phyloP scores from a whole-genome alignment of 2,329 filamentous ascomycete genomes.

The Bisporella sp. region DNA sequence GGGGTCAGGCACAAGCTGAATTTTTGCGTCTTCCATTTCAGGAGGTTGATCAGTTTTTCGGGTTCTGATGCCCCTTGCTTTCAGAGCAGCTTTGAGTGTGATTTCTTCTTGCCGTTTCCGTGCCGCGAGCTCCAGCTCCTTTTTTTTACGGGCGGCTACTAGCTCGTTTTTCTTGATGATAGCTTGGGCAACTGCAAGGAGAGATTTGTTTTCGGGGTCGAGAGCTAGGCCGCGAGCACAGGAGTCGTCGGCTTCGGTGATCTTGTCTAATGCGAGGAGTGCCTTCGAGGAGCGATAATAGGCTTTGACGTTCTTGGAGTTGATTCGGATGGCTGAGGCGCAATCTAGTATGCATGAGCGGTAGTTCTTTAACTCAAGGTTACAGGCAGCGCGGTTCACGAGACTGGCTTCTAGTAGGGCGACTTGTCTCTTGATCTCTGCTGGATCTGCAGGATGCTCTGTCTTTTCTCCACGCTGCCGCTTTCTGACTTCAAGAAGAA shows the following conservation, averaged over 20 bases:
- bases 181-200: constrained; percentile 55
- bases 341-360: constrained; percentile 82
- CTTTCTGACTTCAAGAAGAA: constrained; percentile 56
- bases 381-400: constrained; percentile 83
- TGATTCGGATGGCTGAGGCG: constrained; percentile 69
- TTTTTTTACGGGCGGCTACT: constrained; percentile 47
- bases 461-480: constrained; percentile 38
- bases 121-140: constrained; percentile 48
- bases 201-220: constrained; percentile 62
- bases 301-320: constrained; percentile 79
- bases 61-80: constrained; percentile 62
- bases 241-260: constrained; percentile 74
- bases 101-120: constrained; percentile 47
- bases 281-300: constrained; percentile 80
- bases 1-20: constrained; percentile 65
- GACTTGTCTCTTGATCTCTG: constrained; percentile 42
- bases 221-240: constrained; percentile 66
- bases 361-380: constrained; percentile 84
- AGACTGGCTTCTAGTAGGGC: constrained; percentile 68
- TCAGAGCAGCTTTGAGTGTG: constrained; percentile 59
- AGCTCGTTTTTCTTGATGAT: constrained; percentile 52
- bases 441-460: constrained; percentile 33
- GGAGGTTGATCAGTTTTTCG: constrained; percentile 65
- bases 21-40: constrained; percentile 77
- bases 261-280: constrained; percentile 69